Conservation (phyloP, 2,329 filamentous ascomycete species). For the Fusarium brevicatenulatum region DNA sequence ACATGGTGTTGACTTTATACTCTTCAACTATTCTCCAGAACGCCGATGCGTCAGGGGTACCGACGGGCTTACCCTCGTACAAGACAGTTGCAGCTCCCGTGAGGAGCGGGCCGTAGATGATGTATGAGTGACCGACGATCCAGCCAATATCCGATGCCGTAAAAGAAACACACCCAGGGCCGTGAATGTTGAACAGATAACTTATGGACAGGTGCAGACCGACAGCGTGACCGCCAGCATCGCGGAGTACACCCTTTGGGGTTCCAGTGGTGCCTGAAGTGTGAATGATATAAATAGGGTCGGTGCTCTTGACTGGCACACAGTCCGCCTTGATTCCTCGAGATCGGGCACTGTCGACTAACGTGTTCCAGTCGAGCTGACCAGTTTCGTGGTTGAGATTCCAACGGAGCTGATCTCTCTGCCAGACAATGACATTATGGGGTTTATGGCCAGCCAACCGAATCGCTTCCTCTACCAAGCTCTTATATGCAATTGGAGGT, state of each 20-base stretch:
- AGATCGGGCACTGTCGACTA: slow-evolving; percentile 76
- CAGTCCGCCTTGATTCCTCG: slow-evolving; percentile 76
- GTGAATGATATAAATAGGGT: slow-evolving; percentile 91
- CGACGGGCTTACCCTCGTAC: slow-evolving; percentile 94
- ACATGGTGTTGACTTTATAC: slow-evolving; percentile 84
- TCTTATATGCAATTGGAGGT: slow-evolving; percentile 79
- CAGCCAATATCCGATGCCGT: slow-evolving; percentile 90
- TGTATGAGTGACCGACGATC: slow-evolving; percentile 78
- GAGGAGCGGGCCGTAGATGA: slow-evolving; percentile 87
- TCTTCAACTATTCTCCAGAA: slow-evolving; percentile 91
- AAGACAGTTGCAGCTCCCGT: slow-evolving; percentile 86
- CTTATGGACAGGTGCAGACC: slow-evolving; percentile 83
- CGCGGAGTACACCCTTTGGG: slow-evolving; percentile 84
- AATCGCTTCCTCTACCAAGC: slow-evolving; percentile 80
- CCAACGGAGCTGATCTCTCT: slow-evolving; percentile 82
- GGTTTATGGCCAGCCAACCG: slow-evolving; percentile 76
- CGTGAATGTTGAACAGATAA: slow-evolving; percentile 84
- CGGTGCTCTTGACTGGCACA: slow-evolving; percentile 80
- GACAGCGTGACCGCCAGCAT: slow-evolving; percentile 88
- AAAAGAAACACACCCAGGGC: slow-evolving; percentile 80
- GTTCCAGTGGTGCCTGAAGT: slow-evolving; percentile 85
- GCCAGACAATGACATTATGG: slow-evolving; percentile 80
- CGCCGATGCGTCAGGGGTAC: slow-evolving; percentile 85
- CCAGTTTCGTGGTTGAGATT: slow-evolving; percentile 73
- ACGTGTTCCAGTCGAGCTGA: slow-evolving; percentile 81